Base-by-base conservation (phyloP, 116 monocot species). In the Phalaenopsis hybrid region DNA sequence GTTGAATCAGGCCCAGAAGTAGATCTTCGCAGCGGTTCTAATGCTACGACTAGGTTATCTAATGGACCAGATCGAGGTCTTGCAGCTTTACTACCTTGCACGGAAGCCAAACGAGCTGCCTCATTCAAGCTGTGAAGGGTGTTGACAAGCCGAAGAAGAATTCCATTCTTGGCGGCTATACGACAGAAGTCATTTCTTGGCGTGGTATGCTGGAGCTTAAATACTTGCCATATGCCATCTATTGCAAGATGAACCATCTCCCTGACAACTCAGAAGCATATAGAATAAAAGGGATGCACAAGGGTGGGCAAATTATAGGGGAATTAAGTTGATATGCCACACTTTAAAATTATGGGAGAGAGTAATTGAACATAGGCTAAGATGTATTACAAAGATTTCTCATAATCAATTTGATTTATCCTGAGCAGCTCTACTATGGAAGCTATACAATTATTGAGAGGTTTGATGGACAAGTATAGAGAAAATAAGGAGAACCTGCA, bases 241-340 rank as follows among this genome's bases (percentile, higher is more conserved):
- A 98, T 93, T 3, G 98, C 93, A 76, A 98, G 87, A 89, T 98
- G 98, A 82, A 98, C 98, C 98, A 98, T 93, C 83, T 95, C 95
- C 89, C 98, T 98, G 85, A 15, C n/a, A 25, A 50, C 23, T 58
- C 9, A 79, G 31, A 55, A 2, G 73, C 43, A 15, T 15, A 33
- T 16, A 73, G 43, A 41, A 41, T 41, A 41, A 41, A 41, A 41
- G 41, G 41, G 41, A 41, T 41, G 41, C 41, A 41, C 41, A 41
- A 41, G 41, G 4, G 41, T 41, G 41, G 0, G 41, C 41, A 41
- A 41, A 41, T 41, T 41, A 41, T 41, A 3, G 41, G 4, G 41
- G 41, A 41, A 41, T 41, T 4, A 41, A 41, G 41, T 41, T 41
- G 41, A 41, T 41, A 41, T 41, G 41, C 41, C 41, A 4, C 4